Conservation (phyloP, 2,329 filamentous ascomycete species). For the Ceratocystis alfenasii region DNA sequence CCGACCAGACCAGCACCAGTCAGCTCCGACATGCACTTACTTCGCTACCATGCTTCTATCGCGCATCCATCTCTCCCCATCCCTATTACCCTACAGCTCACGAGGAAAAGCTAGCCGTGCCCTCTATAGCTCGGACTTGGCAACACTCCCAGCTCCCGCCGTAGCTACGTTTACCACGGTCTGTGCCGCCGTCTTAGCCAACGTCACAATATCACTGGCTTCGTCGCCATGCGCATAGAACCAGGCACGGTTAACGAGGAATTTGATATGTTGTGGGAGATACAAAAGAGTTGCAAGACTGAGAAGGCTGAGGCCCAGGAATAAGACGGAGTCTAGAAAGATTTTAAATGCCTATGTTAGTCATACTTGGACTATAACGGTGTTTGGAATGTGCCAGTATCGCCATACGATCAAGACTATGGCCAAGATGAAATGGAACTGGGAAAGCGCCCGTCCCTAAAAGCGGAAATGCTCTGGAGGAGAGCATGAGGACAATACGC, state of each 20-base stretch:
- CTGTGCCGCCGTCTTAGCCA: slow-evolving; percentile 32
- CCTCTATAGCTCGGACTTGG: slow-evolving; percentile 30
- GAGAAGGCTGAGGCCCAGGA: slow-evolving; percentile 78
- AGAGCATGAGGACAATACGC: slow-evolving; percentile 31
- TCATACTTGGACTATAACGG: neutral
- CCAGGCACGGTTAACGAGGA: slow-evolving; percentile 73
- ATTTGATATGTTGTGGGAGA: slow-evolving; percentile 78
- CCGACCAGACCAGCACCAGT: neutral
- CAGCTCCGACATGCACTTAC: neutral
- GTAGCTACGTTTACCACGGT: slow-evolving; percentile 28
- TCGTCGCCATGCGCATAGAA: slow-evolving; percentile 89
- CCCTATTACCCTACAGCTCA: neutral
- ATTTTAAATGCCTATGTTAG: slow-evolving; percentile 2
- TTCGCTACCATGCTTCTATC: neutral
- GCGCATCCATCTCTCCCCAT: neutral
- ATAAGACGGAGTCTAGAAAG: slow-evolving; percentile 70
- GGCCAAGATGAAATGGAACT: neutral
- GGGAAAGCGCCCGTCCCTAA: neutral
- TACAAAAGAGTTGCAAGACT: slow-evolving; percentile 81
- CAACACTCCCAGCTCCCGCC: slow-evolving; percentile 20
- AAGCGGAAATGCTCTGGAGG: neutral
- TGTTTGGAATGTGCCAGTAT: slow-evolving; percentile 15
- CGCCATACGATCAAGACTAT: neutral
- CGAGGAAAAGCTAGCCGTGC: neutral
- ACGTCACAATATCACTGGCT: slow-evolving; percentile 37